Conservation (phyloP, 1,284 basidiomycete genomes). For the Lentinula novae-zelandiae region DNA sequence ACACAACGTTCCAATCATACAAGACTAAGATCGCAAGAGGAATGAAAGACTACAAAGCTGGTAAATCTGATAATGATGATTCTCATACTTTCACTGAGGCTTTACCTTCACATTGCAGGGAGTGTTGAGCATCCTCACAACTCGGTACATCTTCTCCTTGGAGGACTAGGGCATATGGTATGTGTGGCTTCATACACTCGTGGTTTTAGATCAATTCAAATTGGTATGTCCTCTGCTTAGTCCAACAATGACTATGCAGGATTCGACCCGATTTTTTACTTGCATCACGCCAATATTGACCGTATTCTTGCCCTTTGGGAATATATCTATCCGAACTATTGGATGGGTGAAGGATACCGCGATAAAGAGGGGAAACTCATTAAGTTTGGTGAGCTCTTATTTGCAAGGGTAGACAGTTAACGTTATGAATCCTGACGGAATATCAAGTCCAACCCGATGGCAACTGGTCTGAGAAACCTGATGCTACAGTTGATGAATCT, state of each 20-base stretch:
- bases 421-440: background rate
- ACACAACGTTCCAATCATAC: background rate
- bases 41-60: background rate
- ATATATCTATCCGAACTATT: background rate
- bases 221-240: background rate
- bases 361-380: background rate
- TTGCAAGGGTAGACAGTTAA: background rate
- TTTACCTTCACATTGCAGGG: background rate
- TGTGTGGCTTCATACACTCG: background rate
- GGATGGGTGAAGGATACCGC: background rate
- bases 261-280: conserved; percentile 23
- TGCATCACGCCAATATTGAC: conserved; percentile 26
- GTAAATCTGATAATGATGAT: background rate
- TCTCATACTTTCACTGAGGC: background rate
- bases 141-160: background rate
- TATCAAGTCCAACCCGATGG: background rate
- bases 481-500: background rate
- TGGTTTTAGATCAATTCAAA: background rate
- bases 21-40: background rate
- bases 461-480: background rate
- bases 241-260: background rate
- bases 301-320: conserved; percentile 25
- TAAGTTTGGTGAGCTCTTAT: background rate
- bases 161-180: background rate
- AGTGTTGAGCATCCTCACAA: background rate